A percentile compares a stretch with the other conserved stretches of the same genome.
Evolutionary conservation across 805 yeast genomes (phyloP).

Genomic region (Candida insectorum): DNA sequence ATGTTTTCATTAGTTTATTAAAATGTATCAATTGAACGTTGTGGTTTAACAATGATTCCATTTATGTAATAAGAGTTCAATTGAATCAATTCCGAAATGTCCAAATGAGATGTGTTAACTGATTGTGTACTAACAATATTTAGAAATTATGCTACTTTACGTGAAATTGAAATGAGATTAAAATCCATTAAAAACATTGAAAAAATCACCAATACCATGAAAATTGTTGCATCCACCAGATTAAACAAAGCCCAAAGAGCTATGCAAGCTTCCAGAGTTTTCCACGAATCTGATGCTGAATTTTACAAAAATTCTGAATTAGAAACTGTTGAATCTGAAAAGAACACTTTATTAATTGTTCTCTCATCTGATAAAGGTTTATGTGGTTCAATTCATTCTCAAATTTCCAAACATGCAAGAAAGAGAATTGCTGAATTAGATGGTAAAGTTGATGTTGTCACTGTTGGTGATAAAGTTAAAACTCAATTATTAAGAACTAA

Average conservation of each 20-base stretch:
- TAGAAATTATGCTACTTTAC: constrained; percentile 95
- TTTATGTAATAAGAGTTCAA: too few relatives aligned
- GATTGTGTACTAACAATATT: constrained; percentile 19
- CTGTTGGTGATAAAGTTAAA: constrained; percentile 94
- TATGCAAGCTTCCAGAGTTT: constrained; percentile 81
- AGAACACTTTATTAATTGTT: constrained; percentile 79
- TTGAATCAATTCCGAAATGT: not conserved
- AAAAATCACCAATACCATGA: constrained; percentile 99
- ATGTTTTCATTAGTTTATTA: too few relatives aligned
- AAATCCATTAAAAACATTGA: constrained; percentile 98
- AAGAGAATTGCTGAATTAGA: constrained; percentile 56
- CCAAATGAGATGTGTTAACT: constrained; percentile 1
- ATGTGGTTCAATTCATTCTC: constrained; percentile 98
- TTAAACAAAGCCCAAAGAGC: constrained; percentile 94
- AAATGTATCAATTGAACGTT: too few relatives aligned
- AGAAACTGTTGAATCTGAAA: constrained; percentile 52
- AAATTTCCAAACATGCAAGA: constrained; percentile 87
- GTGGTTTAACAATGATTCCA: too few relatives aligned
- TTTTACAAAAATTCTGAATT: constrained; percentile 75
- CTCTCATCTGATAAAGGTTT: constrained; percentile 96
- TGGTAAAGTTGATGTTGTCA: constrained; percentile 68
- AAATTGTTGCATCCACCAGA: constrained; percentile 97
- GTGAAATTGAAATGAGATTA: constrained; percentile 97
- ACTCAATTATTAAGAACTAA: constrained; percentile 84
- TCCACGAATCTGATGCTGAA: constrained; percentile 74